These are phyloP conservation scores for Blastobotrys elegans DNA, from an alignment of 1,139 yeast genomes.

Conservation along the genomic window DNA sequence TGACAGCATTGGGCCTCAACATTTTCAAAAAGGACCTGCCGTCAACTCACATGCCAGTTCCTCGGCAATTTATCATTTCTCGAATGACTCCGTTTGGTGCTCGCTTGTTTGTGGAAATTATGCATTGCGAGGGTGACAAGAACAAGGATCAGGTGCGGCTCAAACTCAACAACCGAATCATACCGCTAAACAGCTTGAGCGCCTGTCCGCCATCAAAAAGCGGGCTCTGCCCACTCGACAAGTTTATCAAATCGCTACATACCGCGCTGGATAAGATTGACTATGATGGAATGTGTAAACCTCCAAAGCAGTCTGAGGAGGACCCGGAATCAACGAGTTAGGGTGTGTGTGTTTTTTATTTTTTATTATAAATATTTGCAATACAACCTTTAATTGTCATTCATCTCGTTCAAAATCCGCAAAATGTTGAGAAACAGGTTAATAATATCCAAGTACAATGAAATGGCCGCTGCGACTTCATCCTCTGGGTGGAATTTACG, in stretches of 20 bases:
- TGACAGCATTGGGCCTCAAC: constrained; percentile 39
- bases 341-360: neutral
- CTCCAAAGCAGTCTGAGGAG: neutral
- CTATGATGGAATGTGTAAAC: constrained; percentile 35
- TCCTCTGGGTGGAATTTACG: constrained; percentile 81
- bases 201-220: constrained; percentile 33
- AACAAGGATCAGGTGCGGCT: constrained; percentile 31
- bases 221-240: constrained; percentile 36
- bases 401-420: constrained; percentile 55
- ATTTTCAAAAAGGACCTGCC: constrained; percentile 36
- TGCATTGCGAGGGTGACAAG: constrained; percentile 34
- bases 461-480: constrained; percentile 73
- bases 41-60: constrained; percentile 34
- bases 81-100: constrained; percentile 43
- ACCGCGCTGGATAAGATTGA: constrained; percentile 31
- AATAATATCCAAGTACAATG: constrained; percentile 73
- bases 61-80: constrained; percentile 39
- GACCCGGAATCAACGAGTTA: neutral
- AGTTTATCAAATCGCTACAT: constrained; percentile 34
- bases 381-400: constrained; percentile 29
- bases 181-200: constrained; percentile 36
- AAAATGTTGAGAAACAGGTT: constrained; percentile 75
- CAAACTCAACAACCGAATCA: constrained; percentile 38
- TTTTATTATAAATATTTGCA: neutral
- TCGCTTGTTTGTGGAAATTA: constrained; percentile 37